A percentile compares a stretch with the other conserved stretches of the same genome.
Conservation (phyloP, 1,284 basidiomycete species). For the Naganishia liquefaciens region DNA sequence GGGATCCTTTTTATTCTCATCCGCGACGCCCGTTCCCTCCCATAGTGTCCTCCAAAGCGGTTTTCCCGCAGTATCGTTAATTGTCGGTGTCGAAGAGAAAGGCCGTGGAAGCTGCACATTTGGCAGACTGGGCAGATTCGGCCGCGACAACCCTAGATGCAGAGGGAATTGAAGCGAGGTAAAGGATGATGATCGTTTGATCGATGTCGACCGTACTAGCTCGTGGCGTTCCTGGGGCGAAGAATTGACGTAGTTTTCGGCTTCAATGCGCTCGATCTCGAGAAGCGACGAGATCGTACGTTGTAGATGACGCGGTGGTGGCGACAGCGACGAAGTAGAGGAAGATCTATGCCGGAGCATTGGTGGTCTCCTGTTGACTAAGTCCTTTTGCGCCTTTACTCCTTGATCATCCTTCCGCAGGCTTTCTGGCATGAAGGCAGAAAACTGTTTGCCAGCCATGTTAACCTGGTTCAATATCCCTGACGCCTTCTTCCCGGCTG, state of each 20-base stretch:
- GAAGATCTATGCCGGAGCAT: conserved; percentile 22
- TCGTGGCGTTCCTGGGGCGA: conserved; percentile 25
- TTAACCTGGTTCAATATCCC: conserved; percentile 24
- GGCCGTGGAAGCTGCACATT: conserved; percentile 18
- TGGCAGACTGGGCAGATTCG: conserved; percentile 22
- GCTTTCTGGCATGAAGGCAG: conserved; percentile 19
- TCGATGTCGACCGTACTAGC: conserved; percentile 8
- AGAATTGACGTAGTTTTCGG: conserved; percentile 12
- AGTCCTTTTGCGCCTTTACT: not conserved
- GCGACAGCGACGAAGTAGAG: conserved; percentile 20
- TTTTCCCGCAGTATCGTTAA: conserved; percentile 10
- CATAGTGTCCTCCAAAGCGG: conserved; percentile 31
- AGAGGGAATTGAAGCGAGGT: conserved; percentile 23
- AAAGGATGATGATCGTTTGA: conserved; percentile 27
- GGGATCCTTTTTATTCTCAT: conserved; percentile 24
- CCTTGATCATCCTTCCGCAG: conserved; percentile 3
- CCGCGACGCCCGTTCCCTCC: conserved; percentile 22
- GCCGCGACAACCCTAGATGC: conserved; percentile 25
- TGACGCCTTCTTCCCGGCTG: conserved; percentile 12
- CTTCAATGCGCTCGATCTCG: conserved; percentile 9
- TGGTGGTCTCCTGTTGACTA: not conserved
- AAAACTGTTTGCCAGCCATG: conserved; percentile 26
- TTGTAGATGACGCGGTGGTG: conserved; percentile 27
- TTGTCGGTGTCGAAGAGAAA: conserved; percentile 5
- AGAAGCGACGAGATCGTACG: conserved; percentile 30